These are phyloP conservation scores for Pyrus bretschneideri DNA, from an alignment of 306 rosid genomes.

Conservation along the genomic window DNA sequence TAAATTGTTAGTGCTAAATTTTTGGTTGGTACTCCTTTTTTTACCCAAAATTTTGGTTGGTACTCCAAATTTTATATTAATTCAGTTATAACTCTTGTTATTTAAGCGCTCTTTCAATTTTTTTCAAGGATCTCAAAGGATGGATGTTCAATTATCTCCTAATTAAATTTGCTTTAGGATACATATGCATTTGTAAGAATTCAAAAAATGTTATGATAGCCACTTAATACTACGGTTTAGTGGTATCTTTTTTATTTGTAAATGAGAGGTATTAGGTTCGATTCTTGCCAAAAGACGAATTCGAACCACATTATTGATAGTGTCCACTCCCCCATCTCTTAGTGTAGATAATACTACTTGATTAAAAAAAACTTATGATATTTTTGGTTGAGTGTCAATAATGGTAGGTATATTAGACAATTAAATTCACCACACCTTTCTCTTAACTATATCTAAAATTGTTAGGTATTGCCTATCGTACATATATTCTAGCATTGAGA, in stretches of 20 bases:
- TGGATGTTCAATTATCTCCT: constrained; percentile 24
- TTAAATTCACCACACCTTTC: constrained; percentile 14
- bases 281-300: too few relatives aligned
- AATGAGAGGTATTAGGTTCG: too few relatives aligned
- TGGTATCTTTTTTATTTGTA: too few relatives aligned
- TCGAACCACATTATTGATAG: too few relatives aligned
- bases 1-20: neutral
- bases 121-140: constrained; percentile 10
- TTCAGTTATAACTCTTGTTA: neutral
- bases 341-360: too few relatives aligned
- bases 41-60: neutral
- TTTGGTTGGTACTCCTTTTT: neutral
- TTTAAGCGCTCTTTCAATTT: neutral
- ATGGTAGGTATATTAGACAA: constrained; percentile 27
- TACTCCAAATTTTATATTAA: neutral
- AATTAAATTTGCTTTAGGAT: constrained; percentile 19
- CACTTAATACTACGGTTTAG: too few relatives aligned
- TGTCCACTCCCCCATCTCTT: too few relatives aligned
- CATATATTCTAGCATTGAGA: constrained; percentile 20
- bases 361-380: neutral
- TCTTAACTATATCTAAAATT: neutral
- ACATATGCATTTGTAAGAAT: constrained; percentile 24
- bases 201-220: constrained; percentile 1
- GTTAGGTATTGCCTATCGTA: too few relatives aligned
- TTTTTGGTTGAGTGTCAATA: constrained; percentile 31